These are phyloP conservation scores for Paramecium sonneborni DNA, from an alignment of 73 alveolate species.

Conservation along the genomic window DNA sequence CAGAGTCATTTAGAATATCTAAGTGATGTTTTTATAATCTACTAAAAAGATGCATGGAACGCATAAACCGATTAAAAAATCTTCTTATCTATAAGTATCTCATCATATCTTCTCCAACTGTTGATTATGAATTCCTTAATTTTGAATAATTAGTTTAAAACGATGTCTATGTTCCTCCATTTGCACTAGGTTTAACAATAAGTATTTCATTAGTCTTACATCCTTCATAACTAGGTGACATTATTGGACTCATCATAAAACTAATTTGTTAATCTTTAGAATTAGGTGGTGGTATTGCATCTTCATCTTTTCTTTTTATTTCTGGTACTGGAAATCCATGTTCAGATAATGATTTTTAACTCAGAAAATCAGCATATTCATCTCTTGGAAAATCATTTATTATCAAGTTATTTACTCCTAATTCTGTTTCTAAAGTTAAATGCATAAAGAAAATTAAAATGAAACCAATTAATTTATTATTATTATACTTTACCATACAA, in stretches of 20 bases:
- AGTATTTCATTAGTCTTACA: not conserved
- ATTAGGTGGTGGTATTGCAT: conserved; percentile 41
- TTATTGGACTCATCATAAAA: not conserved
- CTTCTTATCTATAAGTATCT: not conserved
- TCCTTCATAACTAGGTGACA: not conserved
- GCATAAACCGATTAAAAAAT: conserved; percentile 38
- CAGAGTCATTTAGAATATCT: conserved; percentile 37
- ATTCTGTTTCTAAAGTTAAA: conserved; percentile 45
- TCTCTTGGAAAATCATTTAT: not conserved
- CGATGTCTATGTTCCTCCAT: not conserved
- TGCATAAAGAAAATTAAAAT: not conserved
- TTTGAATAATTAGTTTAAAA: not conserved
- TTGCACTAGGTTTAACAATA: not conserved
- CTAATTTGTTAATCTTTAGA: not conserved
- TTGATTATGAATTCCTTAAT: not conserved
- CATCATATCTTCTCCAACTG: not conserved
- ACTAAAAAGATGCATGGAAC: conserved; percentile 6
- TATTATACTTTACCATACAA: not conserved
- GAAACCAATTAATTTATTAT: not conserved
- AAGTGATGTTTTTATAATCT: not conserved
- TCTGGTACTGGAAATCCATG: conserved; percentile 34
- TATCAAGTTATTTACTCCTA: conserved; percentile 17
- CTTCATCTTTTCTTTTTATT: not conserved
- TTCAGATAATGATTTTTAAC: conserved; percentile 31
- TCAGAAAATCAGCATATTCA: conserved; percentile 23